A percentile compares a stretch with the other conserved stretches of the same genome.
These are phyloP conservation scores for Backusella mclennaniae DNA, from an alignment of 192 early-diverging fungal genomes.

Conservation along the genomic window DNA sequence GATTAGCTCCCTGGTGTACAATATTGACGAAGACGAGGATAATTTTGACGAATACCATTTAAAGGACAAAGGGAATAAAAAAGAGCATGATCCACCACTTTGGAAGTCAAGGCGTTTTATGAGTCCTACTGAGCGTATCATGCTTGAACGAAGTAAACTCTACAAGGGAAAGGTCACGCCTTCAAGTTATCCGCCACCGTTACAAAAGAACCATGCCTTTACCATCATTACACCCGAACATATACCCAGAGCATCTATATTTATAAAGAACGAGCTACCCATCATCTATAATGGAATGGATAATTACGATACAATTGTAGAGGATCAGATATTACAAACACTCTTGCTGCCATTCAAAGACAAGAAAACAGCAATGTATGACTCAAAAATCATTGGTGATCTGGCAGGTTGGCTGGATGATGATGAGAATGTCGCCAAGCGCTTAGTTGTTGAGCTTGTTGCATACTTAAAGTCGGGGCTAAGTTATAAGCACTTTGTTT, in stretches of 20 bases:
- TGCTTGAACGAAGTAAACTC: neutral
- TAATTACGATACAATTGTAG: slow-evolving; percentile 19
- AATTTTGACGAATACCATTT: slow-evolving; percentile 27
- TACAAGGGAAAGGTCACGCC: slow-evolving; percentile 1
- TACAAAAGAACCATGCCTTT: neutral
- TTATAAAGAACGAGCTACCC: neutral
- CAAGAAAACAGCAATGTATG: slow-evolving; percentile 9
- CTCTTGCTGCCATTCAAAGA: slow-evolving; percentile 12
- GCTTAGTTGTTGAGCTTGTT: slow-evolving; percentile 13
- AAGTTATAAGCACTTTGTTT: neutral
- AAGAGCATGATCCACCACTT: slow-evolving; percentile 10
- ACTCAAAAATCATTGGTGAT: neutral
- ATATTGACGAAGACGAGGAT: slow-evolving; percentile 18
- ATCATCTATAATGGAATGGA: neutral
- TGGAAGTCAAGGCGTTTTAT: neutral
- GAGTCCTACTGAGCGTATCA: slow-evolving; percentile 2
- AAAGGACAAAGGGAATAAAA: neutral
- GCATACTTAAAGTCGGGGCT: slow-evolving; percentile 10
- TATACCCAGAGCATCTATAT: slow-evolving; percentile 10
- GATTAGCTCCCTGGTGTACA: slow-evolving; percentile 14
- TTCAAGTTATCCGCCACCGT: neutral
- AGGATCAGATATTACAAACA: slow-evolving; percentile 8
- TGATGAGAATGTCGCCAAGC: slow-evolving; percentile 1
- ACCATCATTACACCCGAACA: slow-evolving; percentile 20
- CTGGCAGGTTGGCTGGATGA: slow-evolving; percentile 19